Conservation (phyloP, 345 rosid genomes). For the Eucalyptus regnans region DNA sequence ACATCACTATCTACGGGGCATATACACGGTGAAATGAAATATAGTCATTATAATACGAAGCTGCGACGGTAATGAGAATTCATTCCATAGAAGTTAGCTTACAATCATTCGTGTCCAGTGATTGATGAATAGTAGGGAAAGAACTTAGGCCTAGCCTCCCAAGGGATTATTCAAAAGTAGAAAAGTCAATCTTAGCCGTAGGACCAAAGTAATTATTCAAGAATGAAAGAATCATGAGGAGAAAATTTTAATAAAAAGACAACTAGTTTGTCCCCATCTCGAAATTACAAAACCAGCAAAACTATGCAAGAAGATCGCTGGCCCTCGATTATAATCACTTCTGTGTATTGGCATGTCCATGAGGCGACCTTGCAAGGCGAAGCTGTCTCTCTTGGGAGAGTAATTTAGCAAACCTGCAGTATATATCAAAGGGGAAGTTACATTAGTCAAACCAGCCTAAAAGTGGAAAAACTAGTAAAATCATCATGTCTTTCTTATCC, state of each 20-base stretch:
- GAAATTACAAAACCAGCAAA: not conserved
- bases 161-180: not conserved
- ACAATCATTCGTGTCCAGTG: not conserved
- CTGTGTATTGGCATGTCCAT: not conserved
- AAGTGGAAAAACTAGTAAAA: not conserved
- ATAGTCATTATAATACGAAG: not conserved
- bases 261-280: not conserved
- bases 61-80: not conserved
- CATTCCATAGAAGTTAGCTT: not conserved
- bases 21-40: not conserved
- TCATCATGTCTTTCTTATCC: not conserved
- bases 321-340: not conserved
- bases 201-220: not conserved
- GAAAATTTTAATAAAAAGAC: not conserved
- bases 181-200: not conserved
- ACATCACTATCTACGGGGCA: not conserved
- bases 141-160: not conserved
- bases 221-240: not conserved
- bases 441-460: not conserved
- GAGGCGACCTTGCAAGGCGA: constrained; percentile 28
- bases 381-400: constrained; percentile 50
- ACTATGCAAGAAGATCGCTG: not conserved
- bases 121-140: not conserved
- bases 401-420: constrained; percentile 36
- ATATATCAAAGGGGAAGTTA: not conserved